phyloP scores from a whole-genome alignment of 805 yeast species.

The Kluyveromyces dobzhanskii region DNA sequence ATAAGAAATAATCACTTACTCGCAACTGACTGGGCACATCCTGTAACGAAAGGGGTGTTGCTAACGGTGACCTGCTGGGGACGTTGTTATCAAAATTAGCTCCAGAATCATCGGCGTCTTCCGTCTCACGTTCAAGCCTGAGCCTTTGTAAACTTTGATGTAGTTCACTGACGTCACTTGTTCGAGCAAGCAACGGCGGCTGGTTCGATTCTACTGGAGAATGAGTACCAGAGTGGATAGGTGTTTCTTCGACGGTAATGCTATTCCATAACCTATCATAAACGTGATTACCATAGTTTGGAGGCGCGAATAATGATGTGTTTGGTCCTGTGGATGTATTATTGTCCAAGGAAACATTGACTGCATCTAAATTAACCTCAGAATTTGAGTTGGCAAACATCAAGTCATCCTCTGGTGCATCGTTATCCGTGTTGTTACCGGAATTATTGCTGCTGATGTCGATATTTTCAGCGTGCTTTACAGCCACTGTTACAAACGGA shows the following conservation, averaged over 20 bases:
- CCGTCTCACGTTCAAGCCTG: conserved; percentile 13
- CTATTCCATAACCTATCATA: conserved; percentile 76
- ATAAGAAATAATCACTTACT: conserved; percentile 11
- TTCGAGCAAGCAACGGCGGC: conserved; percentile 16
- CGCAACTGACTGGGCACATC: conserved; percentile 4
- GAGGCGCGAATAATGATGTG: conserved; percentile 62
- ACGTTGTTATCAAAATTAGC: background rate
- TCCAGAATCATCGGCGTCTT: conserved; percentile 1
- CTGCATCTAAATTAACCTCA: conserved; percentile 19
- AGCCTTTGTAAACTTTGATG: conserved; percentile 13
- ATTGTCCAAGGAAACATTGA: conserved; percentile 6
- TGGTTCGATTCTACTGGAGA: conserved; percentile 23
- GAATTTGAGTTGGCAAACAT: conserved; percentile 32
- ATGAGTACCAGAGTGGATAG: conserved; percentile 24
- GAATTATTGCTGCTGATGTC: conserved; percentile 10
- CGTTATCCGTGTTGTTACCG: conserved; percentile 14
- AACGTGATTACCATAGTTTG: conserved; percentile 72
- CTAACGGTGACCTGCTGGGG: background rate
- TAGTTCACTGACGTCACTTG: conserved; percentile 30
- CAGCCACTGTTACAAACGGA: conserved; percentile 67
- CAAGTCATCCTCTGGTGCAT: conserved; percentile 29
- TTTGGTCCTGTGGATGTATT: conserved; percentile 14
- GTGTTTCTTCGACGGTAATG: conserved; percentile 30
- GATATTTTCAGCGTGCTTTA: conserved; percentile 12
- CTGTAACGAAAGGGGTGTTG: conserved; percentile 1